phyloP scores from a whole-genome alignment of 2,329 filamentous ascomycete genomes.

The Fusarium sp. region DNA sequence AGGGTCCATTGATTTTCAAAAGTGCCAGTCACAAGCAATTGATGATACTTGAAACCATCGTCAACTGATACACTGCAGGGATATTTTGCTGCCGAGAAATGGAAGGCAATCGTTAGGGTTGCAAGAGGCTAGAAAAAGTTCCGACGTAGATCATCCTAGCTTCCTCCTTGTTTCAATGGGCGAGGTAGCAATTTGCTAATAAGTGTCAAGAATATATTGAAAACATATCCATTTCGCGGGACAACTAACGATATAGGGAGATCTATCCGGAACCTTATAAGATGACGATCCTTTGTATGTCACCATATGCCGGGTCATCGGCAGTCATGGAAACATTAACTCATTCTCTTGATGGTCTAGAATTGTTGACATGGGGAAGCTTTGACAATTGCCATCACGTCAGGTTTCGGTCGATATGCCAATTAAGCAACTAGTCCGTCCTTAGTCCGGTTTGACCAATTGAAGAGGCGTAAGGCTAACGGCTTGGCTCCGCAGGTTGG shows the following conservation, averaged over 20 bases:
- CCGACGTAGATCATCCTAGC: constrained; percentile 9
- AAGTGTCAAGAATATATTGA: not conserved
- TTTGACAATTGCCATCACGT: not conserved
- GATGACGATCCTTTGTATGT: not conserved
- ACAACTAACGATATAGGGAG: not conserved
- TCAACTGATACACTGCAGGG: not conserved
- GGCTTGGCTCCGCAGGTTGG: not conserved
- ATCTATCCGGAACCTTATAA: not conserved
- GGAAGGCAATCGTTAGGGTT: constrained; percentile 3
- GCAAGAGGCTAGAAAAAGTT: constrained; percentile 16
- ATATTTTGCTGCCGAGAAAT: not conserved
- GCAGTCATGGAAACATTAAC: not conserved
- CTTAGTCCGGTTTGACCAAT: not conserved
- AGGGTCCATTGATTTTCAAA: constrained; percentile 9
- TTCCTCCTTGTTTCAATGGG: not conserved
- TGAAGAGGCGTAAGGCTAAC: not conserved
- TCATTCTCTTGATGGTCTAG: not conserved
- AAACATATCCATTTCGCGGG: not conserved
- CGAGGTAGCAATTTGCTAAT: not conserved
- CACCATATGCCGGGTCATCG: not conserved
- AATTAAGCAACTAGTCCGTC: not conserved
- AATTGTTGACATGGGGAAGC: not conserved
- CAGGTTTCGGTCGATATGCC: not conserved
- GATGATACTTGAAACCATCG: not conserved
- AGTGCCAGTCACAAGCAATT: constrained; percentile 30